Base-by-base conservation (phyloP, 257 asterid species). In the Primulina tabacum region DNA sequence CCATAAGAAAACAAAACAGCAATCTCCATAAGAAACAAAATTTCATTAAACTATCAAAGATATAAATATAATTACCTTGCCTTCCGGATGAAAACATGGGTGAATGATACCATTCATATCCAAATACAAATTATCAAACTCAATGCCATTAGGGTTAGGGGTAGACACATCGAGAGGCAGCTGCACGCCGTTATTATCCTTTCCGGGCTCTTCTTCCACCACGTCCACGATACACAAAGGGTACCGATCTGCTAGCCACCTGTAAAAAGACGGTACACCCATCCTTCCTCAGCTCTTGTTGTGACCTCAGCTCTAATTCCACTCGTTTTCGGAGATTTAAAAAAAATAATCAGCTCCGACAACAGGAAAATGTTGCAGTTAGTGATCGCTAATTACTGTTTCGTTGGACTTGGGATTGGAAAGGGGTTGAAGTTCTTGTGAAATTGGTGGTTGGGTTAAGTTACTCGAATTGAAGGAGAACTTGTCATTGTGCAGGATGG, bases 31-130 rank as follows among this genome's bases (percentile, higher is more conserved):
- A 14, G 34, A 28, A 14, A 28, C n/a, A 53, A 17, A 33, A 65
- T 38, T 38, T 38, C 14, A 8, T 9, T 8, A 16, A 17, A 40
- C 17, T 38, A 33, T 12, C 7, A 60, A 47, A 29, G 30, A 40
- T 26, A 21, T 10, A 8, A 26, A 16, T 30, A 60, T 7, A 37
- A 34, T 35, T 83, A 92, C 98, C 93, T 78, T 87, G 80, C 97
- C 98, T 53, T 92, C 96, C 1, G 98, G 98, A 61, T 92, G 97
- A 81, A 92, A 92, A 87, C 98, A 92, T 3, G 98, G 98, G 73
- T 92, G 98, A 79, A 92, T 92, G 43, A 92, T 90, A 30, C 97
- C 97, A 75, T 92, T 92, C 98, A 92, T 88, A 60, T 92, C 98
- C 84, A 92, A 78, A 79, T 92, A 92, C 74, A 92, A 73, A 71